Conservation (phyloP, 1,139 yeast genomes). For the Saccharomycopsis phalli region DNA sequence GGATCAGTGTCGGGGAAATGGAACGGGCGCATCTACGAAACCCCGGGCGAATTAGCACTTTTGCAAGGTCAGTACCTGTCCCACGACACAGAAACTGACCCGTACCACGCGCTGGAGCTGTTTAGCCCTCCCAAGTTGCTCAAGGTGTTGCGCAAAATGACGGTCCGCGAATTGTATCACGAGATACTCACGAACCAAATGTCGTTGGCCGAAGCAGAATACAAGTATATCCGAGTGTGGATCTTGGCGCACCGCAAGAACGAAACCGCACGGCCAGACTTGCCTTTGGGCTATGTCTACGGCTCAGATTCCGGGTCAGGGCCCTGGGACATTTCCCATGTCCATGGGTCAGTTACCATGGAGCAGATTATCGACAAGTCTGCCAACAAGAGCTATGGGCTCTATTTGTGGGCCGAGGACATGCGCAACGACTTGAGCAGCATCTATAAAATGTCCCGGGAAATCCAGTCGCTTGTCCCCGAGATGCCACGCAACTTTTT, state of each 20-base stretch:
- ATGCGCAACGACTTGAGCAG: slow-evolving; percentile 24
- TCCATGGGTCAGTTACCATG: slow-evolving; percentile 25
- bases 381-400: slow-evolving; percentile 14
- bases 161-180: slow-evolving; percentile 43
- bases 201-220: slow-evolving; percentile 1
- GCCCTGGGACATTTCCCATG: slow-evolving; percentile 3
- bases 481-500: slow-evolving; percentile 19
- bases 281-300: slow-evolving; percentile 34
- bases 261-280: slow-evolving; percentile 60
- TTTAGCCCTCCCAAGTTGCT: slow-evolving; percentile 43
- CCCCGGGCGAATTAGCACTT: slow-evolving; percentile 16
- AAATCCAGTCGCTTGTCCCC: slow-evolving; percentile 26
- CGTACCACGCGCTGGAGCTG: slow-evolving; percentile 38
- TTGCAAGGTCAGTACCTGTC: slow-evolving; percentile 1
- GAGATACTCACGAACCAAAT: slow-evolving; percentile 35
- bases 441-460: slow-evolving; percentile 16
- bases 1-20: slow-evolving; percentile 3
- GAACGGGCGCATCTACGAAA: slow-evolving; percentile 11
- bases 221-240: slow-evolving; percentile 48
- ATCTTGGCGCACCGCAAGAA: slow-evolving; percentile 63
- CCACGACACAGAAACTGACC: slow-evolving; percentile 32
- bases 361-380: slow-evolving; percentile 36
- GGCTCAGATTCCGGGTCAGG: slow-evolving; percentile 20
- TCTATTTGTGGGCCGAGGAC: slow-evolving; percentile 27
- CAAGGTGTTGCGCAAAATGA: slow-evolving; percentile 50